Evolutionary conservation across 2,329 filamentous ascomycete species (phyloP), one percentile per base, ranked within the genome.

Genomic region (Trichoderma asperellum): DNA sequence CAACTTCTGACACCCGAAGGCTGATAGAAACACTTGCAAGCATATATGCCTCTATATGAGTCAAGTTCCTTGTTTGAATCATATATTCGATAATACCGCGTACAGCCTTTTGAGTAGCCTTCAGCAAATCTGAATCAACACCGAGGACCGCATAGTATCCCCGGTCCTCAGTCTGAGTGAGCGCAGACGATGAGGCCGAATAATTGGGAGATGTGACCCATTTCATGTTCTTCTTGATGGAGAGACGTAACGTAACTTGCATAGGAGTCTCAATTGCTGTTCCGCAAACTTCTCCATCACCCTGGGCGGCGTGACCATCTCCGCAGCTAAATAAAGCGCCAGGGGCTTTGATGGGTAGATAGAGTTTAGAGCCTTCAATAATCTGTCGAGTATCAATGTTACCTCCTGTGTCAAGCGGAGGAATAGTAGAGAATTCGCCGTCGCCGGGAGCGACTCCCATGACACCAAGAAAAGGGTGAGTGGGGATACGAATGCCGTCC

Each of bases 241-340:
- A 55, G 34, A 64, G 24, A 16, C 61, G 61, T 21, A 64, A 14
- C 61, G 27, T 64, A 3, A 64, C 61, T 6, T 64, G 61, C 61
- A 64, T 64, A n/a, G 61, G 61, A 21, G 61, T 64, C 34, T 64
- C 61, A 64, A 64, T 55, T 32, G 61, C 61, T n/a, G 61, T 56
- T 21, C 61, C 61, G 34, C 61, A 64, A 7, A 64, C 61, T 29
- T 64, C 61, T 29, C 61, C 61, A n/a, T 64, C 61, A 16, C 61
- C 61, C 34, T 64, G 61, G 55, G 61, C 61, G 10, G 61, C 61
- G 11, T 64, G 61, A 6, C 61, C 61, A 56, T 64, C 61, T 11
- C 61, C 61, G 12, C 61, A 64, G 18, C 61, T 64, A 11, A 64
- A 64, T 18, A 64, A 29, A 40, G 61, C 61, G 24, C 61, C 61